A percentile compares a stretch with the other conserved stretches of the same genome.
Evolutionary conservation across 1,284 basidiomycete genomes (phyloP).

Genomic region (Clitocybe nebularis): DNA sequence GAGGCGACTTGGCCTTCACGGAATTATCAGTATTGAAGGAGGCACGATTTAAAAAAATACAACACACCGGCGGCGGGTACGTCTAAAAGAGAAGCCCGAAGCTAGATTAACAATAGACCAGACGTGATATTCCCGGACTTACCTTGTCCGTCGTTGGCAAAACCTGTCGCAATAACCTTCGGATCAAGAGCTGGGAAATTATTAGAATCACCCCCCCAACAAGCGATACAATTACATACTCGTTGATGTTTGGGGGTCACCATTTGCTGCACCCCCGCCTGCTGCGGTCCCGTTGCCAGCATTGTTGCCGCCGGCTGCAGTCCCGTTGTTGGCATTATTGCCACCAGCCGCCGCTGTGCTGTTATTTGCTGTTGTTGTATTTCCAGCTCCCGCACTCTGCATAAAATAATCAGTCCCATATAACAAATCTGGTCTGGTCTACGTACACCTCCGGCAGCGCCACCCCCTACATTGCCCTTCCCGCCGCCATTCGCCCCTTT

Average conservation of each 20-base stretch:
- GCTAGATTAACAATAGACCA: neutral
- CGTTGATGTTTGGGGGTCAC: conserved; percentile 33
- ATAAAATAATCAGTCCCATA: conserved; percentile 22
- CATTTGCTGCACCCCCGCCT: conserved; percentile 16
- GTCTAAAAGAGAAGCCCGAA: neutral
- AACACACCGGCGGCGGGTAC: conserved; percentile 28
- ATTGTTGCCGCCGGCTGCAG: conserved; percentile 10
- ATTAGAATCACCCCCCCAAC: conserved; percentile 11
- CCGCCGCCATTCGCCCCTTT: conserved; percentile 12
- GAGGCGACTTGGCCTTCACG: conserved; percentile 32
- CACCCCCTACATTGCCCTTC: conserved; percentile 14
- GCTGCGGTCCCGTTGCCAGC: conserved; percentile 17
- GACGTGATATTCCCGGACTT: neutral
- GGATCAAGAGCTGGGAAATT: conserved; percentile 45
- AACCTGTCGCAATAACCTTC: conserved; percentile 43
- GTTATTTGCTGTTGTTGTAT: neutral
- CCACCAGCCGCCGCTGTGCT: neutral
- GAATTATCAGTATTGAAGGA: neutral
- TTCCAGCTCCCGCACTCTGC: conserved; percentile 27
- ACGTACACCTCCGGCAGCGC: conserved; percentile 3
- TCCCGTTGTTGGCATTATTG: neutral
- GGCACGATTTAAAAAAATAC: neutral
- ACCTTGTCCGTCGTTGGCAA: conserved; percentile 44
- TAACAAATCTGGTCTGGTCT: no score
- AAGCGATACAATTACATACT: conserved; percentile 22